Percentiles rank a stretch among this genome's conserved stretches.
Conservation (phyloP, 306 rosid genomes). For the Gastrolobium villosum region DNA sequence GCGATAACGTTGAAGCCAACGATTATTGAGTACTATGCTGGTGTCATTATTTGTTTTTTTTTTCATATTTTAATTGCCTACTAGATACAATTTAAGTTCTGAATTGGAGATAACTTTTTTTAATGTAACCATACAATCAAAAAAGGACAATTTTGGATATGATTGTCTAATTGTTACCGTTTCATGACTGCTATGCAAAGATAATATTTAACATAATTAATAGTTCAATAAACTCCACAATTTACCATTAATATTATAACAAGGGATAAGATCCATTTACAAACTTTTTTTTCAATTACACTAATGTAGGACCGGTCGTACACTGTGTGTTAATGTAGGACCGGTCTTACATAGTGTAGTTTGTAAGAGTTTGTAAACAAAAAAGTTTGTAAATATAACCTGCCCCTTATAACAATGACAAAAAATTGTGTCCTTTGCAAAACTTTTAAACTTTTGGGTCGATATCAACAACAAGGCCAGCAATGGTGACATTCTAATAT, state of each 20-base stretch:
- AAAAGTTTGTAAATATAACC: too few relatives aligned
- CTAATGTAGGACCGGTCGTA: too few relatives aligned
- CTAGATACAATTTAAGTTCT: constrained; percentile 16
- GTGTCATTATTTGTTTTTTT: constrained; percentile 37
- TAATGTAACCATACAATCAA: constrained; percentile 43
- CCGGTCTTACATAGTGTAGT: too few relatives aligned
- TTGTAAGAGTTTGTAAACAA: too few relatives aligned
- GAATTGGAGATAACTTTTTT: constrained; percentile 11
- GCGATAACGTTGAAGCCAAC: constrained; percentile 46
- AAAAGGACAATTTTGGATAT: constrained; percentile 46
- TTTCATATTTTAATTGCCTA: constrained; percentile 22
- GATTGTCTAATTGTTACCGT: constrained; percentile 36
- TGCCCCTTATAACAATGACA: constrained; percentile 24
- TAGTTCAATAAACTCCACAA: constrained; percentile 1
- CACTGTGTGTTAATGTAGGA: too few relatives aligned
- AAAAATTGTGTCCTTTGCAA: not conserved
- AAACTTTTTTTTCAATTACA: too few relatives aligned
- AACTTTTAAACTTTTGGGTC: constrained; percentile 45
- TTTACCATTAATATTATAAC: constrained; percentile 3
- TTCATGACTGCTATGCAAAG: constrained; percentile 46
- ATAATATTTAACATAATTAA: constrained; percentile 32
- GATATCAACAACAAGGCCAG: constrained; percentile 62
- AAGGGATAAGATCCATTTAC: too few relatives aligned
- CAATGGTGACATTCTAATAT: constrained; percentile 42
- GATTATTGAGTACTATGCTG: constrained; percentile 26